Evolutionary conservation across 768 basidiomycete species (phyloP), one percentile per base, ranked within the genome.

Genomic region (Rhodocollybia butyracea): DNA sequence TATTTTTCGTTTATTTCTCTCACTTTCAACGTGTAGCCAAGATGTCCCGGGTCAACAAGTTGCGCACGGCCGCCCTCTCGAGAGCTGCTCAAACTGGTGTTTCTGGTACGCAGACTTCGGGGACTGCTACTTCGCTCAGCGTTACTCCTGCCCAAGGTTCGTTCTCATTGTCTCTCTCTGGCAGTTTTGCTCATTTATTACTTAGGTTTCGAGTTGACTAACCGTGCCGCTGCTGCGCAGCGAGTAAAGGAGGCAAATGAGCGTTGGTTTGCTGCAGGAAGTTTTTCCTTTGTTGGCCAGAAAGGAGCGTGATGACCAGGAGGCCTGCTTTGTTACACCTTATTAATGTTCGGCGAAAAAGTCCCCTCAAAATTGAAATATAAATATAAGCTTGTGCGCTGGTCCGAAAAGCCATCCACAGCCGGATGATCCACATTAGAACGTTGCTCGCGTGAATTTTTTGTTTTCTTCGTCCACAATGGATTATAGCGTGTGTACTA

Each of bases 211-310:
- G 95, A 99, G 70, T 78, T 99, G 57, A 94, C 94, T 52, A 98
- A 98, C 66, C 88, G 91, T 24, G 80, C 89, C n/a, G 83, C 88
- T 4, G 85, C 86, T 50, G 83, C 88, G n/a, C 86, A 87, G 59
- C 82, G 88, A 30, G 92, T 97, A 55, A 93, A 94, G 68, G 94
- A 93, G 61, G 97, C 97, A 24, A 98, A 99, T 72, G 94, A 97
- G 52, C 81, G 89, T 26, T 99, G 97, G 97, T 99, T 99, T 70
- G 86, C 88, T 3, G 84, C 83, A 6, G 91, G 91, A 4, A 90
- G 75, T 36, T 93, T 93, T 70, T 89, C 90, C 2, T 91, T 90
- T 63, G 75, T 85, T 21, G 88, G 88, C 21, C 53, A 54, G 41
- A 54, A 54, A 42, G 53, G 53, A 26, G 27, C 53, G 24, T 54